Percentiles rank a stretch among this genome's conserved stretches.
Evolutionary conservation across 139 green algal species (phyloP).

Genomic region (Ettlia oleoabundans): DNA sequence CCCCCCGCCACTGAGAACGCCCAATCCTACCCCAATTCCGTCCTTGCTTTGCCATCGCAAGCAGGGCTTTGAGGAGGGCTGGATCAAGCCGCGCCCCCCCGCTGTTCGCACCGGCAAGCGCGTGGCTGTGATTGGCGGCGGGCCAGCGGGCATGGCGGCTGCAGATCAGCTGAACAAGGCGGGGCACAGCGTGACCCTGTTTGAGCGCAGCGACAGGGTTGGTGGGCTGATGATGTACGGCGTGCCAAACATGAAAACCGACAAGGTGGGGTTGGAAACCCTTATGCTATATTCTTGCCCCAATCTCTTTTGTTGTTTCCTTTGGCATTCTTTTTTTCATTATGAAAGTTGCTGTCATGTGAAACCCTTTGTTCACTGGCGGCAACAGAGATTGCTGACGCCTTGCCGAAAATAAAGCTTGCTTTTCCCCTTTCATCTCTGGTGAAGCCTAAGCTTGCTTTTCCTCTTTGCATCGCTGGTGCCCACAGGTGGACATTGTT

Average conservation of each 20-base stretch:
- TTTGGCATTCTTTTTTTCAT: too few relatives aligned
- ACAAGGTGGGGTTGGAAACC: constrained; percentile 89
- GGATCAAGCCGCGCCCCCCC: constrained; percentile 91
- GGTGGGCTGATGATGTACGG: constrained; percentile 97
- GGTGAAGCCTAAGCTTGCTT: too few relatives aligned
- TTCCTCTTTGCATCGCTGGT: too few relatives aligned
- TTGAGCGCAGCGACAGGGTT: constrained; percentile 91
- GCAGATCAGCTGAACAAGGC: constrained; percentile 99
- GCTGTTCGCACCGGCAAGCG: constrained; percentile 76
- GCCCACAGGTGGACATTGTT: constrained; percentile 75
- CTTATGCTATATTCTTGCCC: too few relatives aligned
- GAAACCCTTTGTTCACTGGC: too few relatives aligned
- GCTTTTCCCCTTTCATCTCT: too few relatives aligned
- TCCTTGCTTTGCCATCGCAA: not conserved
- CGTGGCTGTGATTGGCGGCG: constrained; percentile 90
- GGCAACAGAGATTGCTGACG: too few relatives aligned
- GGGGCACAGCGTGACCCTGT: constrained; percentile 90
- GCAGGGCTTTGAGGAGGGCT: constrained; percentile 92
- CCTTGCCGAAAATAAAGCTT: too few relatives aligned
- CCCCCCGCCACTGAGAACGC: too few relatives aligned
- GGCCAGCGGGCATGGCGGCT: constrained; percentile 91
- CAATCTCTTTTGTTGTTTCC: too few relatives aligned
- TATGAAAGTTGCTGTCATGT: too few relatives aligned
- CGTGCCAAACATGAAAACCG: constrained; percentile 99
- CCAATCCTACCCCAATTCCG: too few relatives aligned